Evolutionary conservation across 2,329 filamentous ascomycete genomes (phyloP).

Genomic region (Didymella glomerata): DNA sequence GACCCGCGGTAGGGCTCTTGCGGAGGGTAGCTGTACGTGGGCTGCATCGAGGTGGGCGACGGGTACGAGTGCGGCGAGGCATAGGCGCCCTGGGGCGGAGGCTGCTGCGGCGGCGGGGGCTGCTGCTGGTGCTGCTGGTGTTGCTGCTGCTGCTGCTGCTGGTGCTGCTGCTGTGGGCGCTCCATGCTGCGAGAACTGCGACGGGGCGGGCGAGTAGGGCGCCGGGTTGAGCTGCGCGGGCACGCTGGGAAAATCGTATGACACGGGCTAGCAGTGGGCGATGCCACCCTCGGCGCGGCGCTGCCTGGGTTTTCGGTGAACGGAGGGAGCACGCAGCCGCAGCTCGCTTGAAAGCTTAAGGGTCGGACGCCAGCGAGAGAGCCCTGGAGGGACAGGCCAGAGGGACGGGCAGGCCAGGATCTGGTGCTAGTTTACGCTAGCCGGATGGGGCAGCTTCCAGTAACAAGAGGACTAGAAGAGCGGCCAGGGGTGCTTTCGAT

Average conservation of each 20-base stretch:
- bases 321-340: slow-evolving; percentile 28
- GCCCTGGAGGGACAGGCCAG: slow-evolving; percentile 24
- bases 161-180: slow-evolving; percentile 21
- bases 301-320: slow-evolving; percentile 27
- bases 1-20: slow-evolving; percentile 57
- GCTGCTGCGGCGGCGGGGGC: slow-evolving; percentile 33
- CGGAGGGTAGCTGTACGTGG: slow-evolving; percentile 59
- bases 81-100: slow-evolving; percentile 45
- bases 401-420: slow-evolving; percentile 32
- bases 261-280: slow-evolving; percentile 45
- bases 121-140: slow-evolving; percentile 9
- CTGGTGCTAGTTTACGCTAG: slow-evolving; percentile 30
- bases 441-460: slow-evolving; percentile 26
- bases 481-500: slow-evolving; percentile 33
- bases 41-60: slow-evolving; percentile 57
- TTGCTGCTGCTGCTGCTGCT: too few species aligned
- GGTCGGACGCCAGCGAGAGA: slow-evolving; percentile 20
- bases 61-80: slow-evolving; percentile 60
- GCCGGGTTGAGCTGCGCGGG: slow-evolving; percentile 31
- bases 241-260: slow-evolving; percentile 40
- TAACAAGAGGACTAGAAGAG: slow-evolving; percentile 6
- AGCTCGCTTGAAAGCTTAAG: slow-evolving; percentile 35
- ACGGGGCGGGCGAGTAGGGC: slow-evolving; percentile 46
- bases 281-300: slow-evolving; percentile 36
- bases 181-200: slow-evolving; percentile 48